Base-by-base conservation (phyloP, 345 rosid genomes). In the Eucalyptus pauciflora region DNA sequence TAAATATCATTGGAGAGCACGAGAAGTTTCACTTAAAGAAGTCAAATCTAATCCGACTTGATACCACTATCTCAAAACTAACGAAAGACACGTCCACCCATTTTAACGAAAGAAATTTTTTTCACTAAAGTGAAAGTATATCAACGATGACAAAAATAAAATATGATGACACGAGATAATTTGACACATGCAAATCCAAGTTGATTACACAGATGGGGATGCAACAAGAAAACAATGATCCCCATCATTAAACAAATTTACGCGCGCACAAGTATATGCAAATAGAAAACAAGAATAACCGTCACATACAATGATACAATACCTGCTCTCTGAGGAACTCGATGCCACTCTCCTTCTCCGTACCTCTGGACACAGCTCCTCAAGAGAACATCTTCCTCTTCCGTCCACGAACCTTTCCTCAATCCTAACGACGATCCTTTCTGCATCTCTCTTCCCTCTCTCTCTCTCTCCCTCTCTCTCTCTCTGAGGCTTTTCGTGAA, bases 341-440 rank as follows among this genome's bases (percentile, higher is more conserved):
- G 94, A 41, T 91, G 93, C 95, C 95, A 94, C 87, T 88, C 88
- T 58, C 92, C 94, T 91, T 94, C 95, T 12, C 95, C 95, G 88
- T 90, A 88, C n/a, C 46, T 64, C 29, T 86, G 91, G 80, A 93
- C 69, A 89, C 95, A 92, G 14, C 89, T 87, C 86, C 90, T 91
- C 27, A 95, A 90, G 41, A 92, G 95, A 80, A 46, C 67, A 52
- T 94, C 96, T 93, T 94, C 96, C 88, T 92, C 94, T 76, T 88
- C 87, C 22, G 93, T 92, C 94, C 96, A 94, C 50, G 93, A 88
- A 49, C 95, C 96, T 92, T 92, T 95, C 62, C 92, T 92, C 49
- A 94, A 56, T 20, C 91, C 90, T 4, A 86, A 11, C 62, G 20
- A 46, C 8, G 88, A 41, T 5, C 87, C 85, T 86, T 71, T 90